Evolutionary conservation across 495 filamentous ascomycete genomes (phyloP).

Genomic region (Neurospora sp.): DNA sequence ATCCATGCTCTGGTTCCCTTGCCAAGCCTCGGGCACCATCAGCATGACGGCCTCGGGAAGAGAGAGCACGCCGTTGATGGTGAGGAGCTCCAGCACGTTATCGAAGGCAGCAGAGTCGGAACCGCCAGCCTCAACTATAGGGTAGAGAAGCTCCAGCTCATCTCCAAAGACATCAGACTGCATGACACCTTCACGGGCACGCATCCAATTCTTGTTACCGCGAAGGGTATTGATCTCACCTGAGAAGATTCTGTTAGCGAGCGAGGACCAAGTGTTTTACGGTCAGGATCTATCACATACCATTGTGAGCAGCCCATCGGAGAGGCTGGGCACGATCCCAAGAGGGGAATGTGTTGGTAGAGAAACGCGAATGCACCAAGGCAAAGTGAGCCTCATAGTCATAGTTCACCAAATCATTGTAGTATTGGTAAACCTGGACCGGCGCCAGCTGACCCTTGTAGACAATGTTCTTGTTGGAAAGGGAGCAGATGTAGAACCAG

Average conservation of each 20-base stretch:
- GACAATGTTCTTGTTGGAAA: conserved; percentile 98
- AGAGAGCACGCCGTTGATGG: conserved; percentile 94
- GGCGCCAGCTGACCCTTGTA: conserved; percentile 98
- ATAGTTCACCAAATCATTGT: conserved; percentile 92
- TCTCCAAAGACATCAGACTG: conserved; percentile 88
- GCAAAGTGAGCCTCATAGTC: conserved; percentile 98
- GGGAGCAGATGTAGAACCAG: conserved; percentile 98
- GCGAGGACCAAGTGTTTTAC: not conserved
- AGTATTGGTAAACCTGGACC: conserved; percentile 98
- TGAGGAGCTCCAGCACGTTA: conserved; percentile 91
- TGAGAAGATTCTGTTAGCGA: conserved; percentile 31
- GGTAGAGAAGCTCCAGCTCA: conserved; percentile 84
- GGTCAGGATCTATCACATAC: conserved; percentile 34
- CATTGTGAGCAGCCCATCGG: conserved; percentile 97
- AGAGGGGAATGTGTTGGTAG: conserved; percentile 97
- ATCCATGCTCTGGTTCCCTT: conserved; percentile 87
- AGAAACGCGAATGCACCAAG: conserved; percentile 95
- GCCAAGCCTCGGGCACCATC: conserved; percentile 98
- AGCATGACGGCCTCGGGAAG: conserved; percentile 97
- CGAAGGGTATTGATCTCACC: conserved; percentile 95
- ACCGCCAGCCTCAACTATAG: conserved; percentile 93
- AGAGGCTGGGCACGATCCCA: conserved; percentile 98
- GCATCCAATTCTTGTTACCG: conserved; percentile 99
- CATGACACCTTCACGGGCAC: conserved; percentile 92
- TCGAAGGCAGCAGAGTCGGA: conserved; percentile 98